phyloP scores from a whole-genome alignment of 805 yeast genomes.

The Lipomyces chichibuensis region DNA sequence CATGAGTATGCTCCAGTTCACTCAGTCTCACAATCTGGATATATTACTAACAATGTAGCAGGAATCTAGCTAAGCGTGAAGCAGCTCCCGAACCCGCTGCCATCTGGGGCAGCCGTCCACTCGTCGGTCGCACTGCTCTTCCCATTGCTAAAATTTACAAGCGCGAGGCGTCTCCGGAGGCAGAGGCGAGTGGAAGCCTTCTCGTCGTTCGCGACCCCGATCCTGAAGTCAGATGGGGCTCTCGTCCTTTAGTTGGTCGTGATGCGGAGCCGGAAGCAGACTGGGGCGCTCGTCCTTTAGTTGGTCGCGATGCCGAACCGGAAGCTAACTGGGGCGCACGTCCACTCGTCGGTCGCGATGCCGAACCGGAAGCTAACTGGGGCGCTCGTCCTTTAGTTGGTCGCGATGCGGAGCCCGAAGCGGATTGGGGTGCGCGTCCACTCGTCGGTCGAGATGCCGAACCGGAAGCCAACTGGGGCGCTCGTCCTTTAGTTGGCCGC shows the following conservation, averaged over 20 bases:
- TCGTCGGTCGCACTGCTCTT: constrained; percentile 15
- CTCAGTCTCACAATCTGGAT: not conserved
- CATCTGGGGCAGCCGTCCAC: constrained; percentile 8
- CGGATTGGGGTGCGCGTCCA: constrained; percentile 9
- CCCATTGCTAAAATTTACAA: constrained; percentile 13
- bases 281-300: not conserved
- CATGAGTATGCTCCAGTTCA: constrained; percentile 12
- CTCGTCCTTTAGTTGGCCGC: not conserved
- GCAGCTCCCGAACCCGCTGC: constrained; percentile 21
- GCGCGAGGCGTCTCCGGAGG: constrained; percentile 19
- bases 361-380: constrained; percentile 20
- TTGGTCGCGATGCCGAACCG: constrained; percentile 9
- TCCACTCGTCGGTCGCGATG: constrained; percentile 26
- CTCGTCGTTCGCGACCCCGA: constrained; percentile 12
- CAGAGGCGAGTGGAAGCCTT: constrained; percentile 6
- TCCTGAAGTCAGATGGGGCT: constrained; percentile 3
- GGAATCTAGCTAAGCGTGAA: constrained; percentile 14
- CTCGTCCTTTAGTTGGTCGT: constrained; percentile 4
- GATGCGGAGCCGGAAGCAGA: constrained; percentile 15
- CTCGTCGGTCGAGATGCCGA: constrained; percentile 20
- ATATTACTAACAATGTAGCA: not conserved
- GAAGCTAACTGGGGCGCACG: constrained; percentile 15
- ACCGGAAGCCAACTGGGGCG: constrained; percentile 18
- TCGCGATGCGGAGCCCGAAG: constrained; percentile 20
- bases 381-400: constrained; percentile 4